A percentile compares a stretch with the other conserved stretches of the same genome.
Conservation (phyloP, 2,329 filamentous ascomycete genomes). For the Venturia nashicola region DNA sequence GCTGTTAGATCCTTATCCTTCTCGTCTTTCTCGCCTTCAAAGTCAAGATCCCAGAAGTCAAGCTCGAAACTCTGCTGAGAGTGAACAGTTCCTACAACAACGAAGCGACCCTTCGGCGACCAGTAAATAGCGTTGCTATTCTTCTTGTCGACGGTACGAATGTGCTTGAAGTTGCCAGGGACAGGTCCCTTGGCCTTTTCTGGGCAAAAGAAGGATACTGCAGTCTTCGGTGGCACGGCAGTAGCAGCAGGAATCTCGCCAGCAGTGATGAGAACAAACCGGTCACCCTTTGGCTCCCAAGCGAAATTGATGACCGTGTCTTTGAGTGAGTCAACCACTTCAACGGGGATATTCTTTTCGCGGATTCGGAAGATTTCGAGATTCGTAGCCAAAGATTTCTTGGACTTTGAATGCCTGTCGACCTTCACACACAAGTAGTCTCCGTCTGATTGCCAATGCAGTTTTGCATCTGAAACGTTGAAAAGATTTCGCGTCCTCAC, state of each 20-base stretch:
- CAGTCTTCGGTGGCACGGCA: constrained; percentile 83
- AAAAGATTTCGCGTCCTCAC: constrained; percentile 93
- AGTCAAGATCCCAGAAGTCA: constrained; percentile 96
- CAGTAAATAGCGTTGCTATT: constrained; percentile 99
- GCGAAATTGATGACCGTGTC: constrained; percentile 99
- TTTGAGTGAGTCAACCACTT: constrained; percentile 95
- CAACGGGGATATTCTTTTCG: constrained; percentile 96
- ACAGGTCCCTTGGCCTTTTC: constrained; percentile 79
- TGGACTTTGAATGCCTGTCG: constrained; percentile 95
- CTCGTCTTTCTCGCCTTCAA: constrained; percentile 91
- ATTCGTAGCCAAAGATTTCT: constrained; percentile 94
- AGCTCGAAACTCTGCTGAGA: constrained; percentile 90
- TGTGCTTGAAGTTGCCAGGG: constrained; percentile 84
- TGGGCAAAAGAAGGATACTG: constrained; percentile 91
- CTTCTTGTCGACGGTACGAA: constrained; percentile 95
- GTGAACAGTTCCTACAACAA: constrained; percentile 83
- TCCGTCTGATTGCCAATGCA: constrained; percentile 96
- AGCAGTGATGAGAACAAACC: constrained; percentile 93
- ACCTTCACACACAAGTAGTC: constrained; percentile 97
- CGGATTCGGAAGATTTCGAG: constrained; percentile 95
- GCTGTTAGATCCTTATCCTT: constrained; percentile 87
- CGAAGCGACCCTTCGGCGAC: constrained; percentile 91
- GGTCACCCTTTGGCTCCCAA: constrained; percentile 96
- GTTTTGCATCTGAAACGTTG: constrained; percentile 93
- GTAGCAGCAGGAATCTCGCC: constrained; percentile 68